Evolutionary conservation across 148 eudicot species (phyloP), one percentile per base, ranked within the genome.

Genomic region (Pharnaceum exiguum): DNA sequence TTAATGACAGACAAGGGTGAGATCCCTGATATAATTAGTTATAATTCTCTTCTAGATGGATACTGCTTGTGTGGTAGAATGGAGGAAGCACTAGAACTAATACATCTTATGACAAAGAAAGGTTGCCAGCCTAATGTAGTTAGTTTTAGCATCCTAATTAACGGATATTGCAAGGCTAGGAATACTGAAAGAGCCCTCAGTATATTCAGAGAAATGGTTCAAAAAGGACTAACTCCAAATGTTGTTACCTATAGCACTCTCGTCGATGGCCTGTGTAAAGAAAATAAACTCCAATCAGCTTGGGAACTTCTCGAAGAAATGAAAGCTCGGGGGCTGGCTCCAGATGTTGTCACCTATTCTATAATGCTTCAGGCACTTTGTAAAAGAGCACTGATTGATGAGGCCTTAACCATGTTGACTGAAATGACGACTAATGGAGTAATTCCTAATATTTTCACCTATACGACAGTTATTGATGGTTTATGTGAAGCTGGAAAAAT

Each of bases 401-500:
- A 55, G 63, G 74, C 78, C 2, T 8, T 52, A 13, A 21, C 26
- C 16, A 2, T 49, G 8, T 4, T 40, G 2, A 31, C 22, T 31
- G 22, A 51, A 4, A 62, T 69, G 59, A 38, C 33, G 36, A 33
- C 2, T 5, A 58, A 10, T 24, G 62, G 66, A 15, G 28, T 74
- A 30, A 2, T 5, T 4, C 66, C 47, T 1, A 7, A 26, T 45
- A 39, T 69, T 28, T 1, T 5, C 5, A 27, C 42, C 19, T 59
- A 37, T 2, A 60, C 15, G 32, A 18, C 12, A 22, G 22, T 58
- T 5, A 58, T 71, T 22, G 39, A 55, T 24, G 69, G 69, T 22
- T 24, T 72, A 19, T 72, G 60, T 56, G 62, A 69, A 72, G 63
- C 52, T 33, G 65, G 68, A 38, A 61, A 42, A 46, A 24, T 68